phyloP scores from a whole-genome alignment of 176 grass and related monocot species.

The Urochloa ruziziensis region DNA sequence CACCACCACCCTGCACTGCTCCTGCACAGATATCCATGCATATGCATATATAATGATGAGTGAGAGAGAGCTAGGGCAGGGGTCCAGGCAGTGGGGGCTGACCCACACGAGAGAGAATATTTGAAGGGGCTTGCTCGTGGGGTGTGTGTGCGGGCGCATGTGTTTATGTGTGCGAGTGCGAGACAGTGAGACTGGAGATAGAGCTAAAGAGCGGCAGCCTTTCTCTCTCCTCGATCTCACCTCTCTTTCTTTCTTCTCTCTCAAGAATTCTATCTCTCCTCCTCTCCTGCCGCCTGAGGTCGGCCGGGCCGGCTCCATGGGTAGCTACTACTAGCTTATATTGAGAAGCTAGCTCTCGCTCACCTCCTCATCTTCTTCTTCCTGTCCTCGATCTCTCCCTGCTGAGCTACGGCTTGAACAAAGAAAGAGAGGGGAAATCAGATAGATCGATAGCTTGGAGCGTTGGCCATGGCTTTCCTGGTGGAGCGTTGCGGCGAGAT shows the following conservation, averaged over 20 bases:
- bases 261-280: not conserved
- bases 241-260: not conserved
- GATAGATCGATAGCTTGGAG: not conserved
- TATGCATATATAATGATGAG: slow-evolving; percentile 69
- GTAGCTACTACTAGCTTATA: slow-evolving; percentile 8
- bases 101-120: slow-evolving; percentile 62
- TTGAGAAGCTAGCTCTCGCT: not conserved
- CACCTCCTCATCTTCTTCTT: not conserved
- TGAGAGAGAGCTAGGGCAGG: slow-evolving; percentile 24
- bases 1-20: slow-evolving; percentile 25
- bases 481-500: slow-evolving; percentile 76
- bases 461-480: slow-evolving; percentile 50
- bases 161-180: slow-evolving; percentile 55
- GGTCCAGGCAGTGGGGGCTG: slow-evolving; percentile 41
- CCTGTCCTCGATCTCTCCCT: not conserved
- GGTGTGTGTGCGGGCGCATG: slow-evolving; percentile 12
- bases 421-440: not conserved
- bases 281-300: not conserved
- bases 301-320: not conserved
- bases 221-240: not conserved
- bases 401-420: not conserved
- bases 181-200: slow-evolving; percentile 67
- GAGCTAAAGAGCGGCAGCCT: slow-evolving; percentile 44
- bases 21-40: slow-evolving; percentile 48
- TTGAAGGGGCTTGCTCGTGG: slow-evolving; percentile 40